Base-by-base conservation (phyloP, 805 yeast species). In the Zygosaccharomyces rouxii region DNA sequence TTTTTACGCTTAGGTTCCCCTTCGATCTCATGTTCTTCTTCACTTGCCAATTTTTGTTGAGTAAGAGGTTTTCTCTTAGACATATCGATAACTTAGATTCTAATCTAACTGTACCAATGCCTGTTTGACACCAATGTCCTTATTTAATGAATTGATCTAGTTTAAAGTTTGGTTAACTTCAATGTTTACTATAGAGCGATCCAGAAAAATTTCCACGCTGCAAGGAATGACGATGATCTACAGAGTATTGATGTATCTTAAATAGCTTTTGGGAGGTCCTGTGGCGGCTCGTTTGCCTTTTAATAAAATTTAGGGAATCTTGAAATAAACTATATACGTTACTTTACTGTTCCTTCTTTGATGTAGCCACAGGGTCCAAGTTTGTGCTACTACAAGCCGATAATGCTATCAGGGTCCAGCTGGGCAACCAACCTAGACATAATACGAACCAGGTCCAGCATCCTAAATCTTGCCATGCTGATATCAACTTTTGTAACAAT, bases 361-460 rank as follows among this genome's bases (percentile, higher is more conserved):
- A 14, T 38, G 33, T 14, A 14, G 31, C 38, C n/a, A 38, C 33
- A 13, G 7, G 28, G n/a, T 35, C 18, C 39, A 35, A 29, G 47
- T 33, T 5, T 5, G 26, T 41, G 51, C 38, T 38, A 33, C 42
- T 19, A 14, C 55, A 11, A 2, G 56, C 35, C 2, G 73, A 68
- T n/a, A 62, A 41, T 1, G 66, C 64, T 10, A 69, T 56, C 13
- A 70, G 57, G 3, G 81, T 38, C 98, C 98, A 92, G 4, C 81
- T 75, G 3, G 97, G 95, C 33, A 83, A 64, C 96, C 96, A 89
- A 0, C 89, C 86, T 37, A 83, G 69, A 35, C 81, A 72, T 1
- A 89, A 62, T 21, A 86, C 77, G 48, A 79, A 75, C 90, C 96
- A 89, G 0, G 96, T 86, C 92, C 96, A 89, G 50, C 86, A 83